Evolutionary conservation across 164 flowering plant genomes (phyloP), one percentile per base, ranked within the genome.

Genomic region (Vitis rotundifolia): DNA sequence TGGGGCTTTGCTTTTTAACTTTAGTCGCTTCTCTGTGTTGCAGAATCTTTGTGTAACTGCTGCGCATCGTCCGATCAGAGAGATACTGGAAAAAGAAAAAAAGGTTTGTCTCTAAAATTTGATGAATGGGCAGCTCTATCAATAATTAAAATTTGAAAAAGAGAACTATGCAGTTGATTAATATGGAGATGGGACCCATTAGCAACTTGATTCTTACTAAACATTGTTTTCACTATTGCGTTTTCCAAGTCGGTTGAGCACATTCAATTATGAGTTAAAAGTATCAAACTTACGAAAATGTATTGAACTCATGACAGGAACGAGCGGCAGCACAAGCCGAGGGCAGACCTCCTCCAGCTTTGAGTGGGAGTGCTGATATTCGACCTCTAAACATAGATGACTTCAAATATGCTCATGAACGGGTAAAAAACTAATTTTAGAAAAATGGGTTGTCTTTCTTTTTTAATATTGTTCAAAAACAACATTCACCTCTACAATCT

Each of bases 41-140:
- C 92, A 94, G 98, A 94, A 94, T 83, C 82, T 94, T 0, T 94
- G 98, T 82, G 97, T 92, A 61, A 80, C 98, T 56, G 98, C 98
- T 78, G 98, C 98, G 9, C 94, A 94, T 69, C 80, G 92, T 57
- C 98, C 98, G 61, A 92, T 92, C 44, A 87, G 91, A 68, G 97
- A 94, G 79, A 88, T 94, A 49, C 62, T 94, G 79, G 93, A 90
- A 67, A 90, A 84, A 79, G 98, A 94, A 73, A 92, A 94, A 70
- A 89, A 94, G 97, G 97, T 90, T 26, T 57, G 68, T 56, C 29
- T 52, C 16, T 48, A 3, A 3, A 37, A 37, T 37, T 37, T 37
- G 44, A 37, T 37, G 44, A 37, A 37, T 37, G 26, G 26, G 26
- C 26, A 22, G 26, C 26, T 22, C 26, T 22, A 22, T 22, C 26